Evolutionary conservation across 345 rosid genomes (phyloP), one percentile per base, ranked within the genome.

Genomic region (Chamaenerion angustifolium): DNA sequence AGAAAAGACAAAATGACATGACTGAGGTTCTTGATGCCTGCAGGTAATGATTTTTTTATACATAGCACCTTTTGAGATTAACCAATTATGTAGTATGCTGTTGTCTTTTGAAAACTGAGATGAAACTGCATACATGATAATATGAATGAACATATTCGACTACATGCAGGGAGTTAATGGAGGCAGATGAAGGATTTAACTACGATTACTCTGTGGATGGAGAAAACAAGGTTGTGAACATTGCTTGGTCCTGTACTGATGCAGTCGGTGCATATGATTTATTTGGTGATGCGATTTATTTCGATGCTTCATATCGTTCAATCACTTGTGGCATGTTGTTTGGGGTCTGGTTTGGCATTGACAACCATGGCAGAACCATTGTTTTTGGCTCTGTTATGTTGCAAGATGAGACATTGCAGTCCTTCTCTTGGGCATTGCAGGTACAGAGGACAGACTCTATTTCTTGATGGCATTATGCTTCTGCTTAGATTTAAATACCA

Each of bases 371-470:
- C 6, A 78, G 73, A 40, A 66, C 83, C 3, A 55, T 90, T 66
- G 68, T 83, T 56, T 73, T 86, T 55, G 95, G 94, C 23, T 90
- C 82, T 69, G 82, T 62, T 44, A 69, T 90, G 74, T 74, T 90
- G 60, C 98, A 83, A 62, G 98, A 81, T 60, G 96, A 86, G 61
- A 81, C 64, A 52, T 62, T 59, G 37, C 60, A 58, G 48, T 80
- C 98, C 23, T 83, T 81, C 40, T 31, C 79, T 40, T 90, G 98
- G 94, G 98, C 96, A 58, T 67, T 86, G 68, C 95, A 90, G 97
- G 97, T 88, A 76, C 37, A 31, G 8, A 31, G 37, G 45, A 87
- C 74, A 67, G 58, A 57, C 52, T 8, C 56, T 65, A 16, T 64
- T 68, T 52, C 40, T 59, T 65, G 54, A 70, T 47, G 57, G 49